Evolutionary conservation across 805 yeast species (phyloP), one percentile per base, ranked within the genome.

Genomic region (Kockiozyma suomiensis): DNA sequence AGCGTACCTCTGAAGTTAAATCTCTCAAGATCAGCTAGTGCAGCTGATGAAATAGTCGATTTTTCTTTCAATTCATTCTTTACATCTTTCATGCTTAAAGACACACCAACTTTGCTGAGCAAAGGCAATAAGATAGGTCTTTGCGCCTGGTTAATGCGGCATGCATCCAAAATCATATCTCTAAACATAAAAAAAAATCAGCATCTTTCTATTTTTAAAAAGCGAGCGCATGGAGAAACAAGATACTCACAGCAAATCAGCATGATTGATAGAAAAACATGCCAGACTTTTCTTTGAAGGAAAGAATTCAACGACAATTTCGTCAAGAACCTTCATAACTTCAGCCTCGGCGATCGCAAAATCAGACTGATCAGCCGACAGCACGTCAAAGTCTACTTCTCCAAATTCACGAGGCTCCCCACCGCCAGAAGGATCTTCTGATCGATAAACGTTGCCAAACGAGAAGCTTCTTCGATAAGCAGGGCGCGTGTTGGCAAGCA

Each of bases 381-480:
- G 77, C 25, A 91, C 86, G 73, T 94, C 98, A 73, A 93, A 92
- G 68, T 87, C 96, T 41, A 90, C 84, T 60, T 96, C 96, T 32
- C 87, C 83, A 71, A 85, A 91, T 1, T 79, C 73, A 56, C 78
- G 76, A 12, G 76, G 76, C 12, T 76, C 81, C 0, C 91, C 86
- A 6, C 64, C 59, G 2, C 68, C 64, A n/a, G 58, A 40, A 4
- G 54, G 45, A 21, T 62, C 66, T 38, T 67, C 69, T 12, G 62
- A 45, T 51, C 98, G 80, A 71, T 84, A 94, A 1, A 94, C 98
- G 67, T 84, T 83, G 52, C 89, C 96, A 63, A 87, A 83, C 30
- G 96, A 78, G 71, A 78, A 93, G 17, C 87, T 76, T 71, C 93
- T 92, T 56, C 76, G 76, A 55, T 75, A 71, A 2, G 81, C 75